Evolutionary conservation across 2,329 filamentous ascomycete species (phyloP), one percentile per base, ranked within the genome.

Genomic region (Fusarium pseudograminearum): DNA sequence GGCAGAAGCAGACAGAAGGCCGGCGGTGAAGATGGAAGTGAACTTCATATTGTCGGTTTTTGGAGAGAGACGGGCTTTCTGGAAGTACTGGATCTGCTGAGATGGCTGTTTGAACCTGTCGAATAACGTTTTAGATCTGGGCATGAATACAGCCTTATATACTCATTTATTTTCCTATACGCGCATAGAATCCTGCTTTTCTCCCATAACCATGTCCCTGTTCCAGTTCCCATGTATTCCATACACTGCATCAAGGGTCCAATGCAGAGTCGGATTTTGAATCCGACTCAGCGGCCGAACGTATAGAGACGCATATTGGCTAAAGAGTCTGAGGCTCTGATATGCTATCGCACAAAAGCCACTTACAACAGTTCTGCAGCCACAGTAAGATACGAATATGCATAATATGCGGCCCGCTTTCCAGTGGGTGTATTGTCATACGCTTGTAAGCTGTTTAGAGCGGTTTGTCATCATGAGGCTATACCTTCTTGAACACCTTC

Each of bases 41-140:
- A 73, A 61, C 68, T 73, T 73, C 71, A 73, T 73, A 15, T 53
- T 71, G 30, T 42, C 7, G n/a, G 16, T 6, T 22, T 28, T 38
- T 22, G 7, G 5, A 15, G 11, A 7, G 34, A 3, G 5, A 15
- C 20, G 4, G 33, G 22, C 33, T 22, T 41, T 26, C 54, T 16
- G 22, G 44, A 31, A 40, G 12, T 52, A 31, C 10, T 66, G 33
- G 12, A 46, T 46, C 45, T 64, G 38, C 31, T 20, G 41, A 44
- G 38, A 54, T 65, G 55, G 58, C 34, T 65, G 40, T 61, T 44
- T 52, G 67, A 59, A n/a, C 36, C 53, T 70, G 45, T 31, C 42
- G 41, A 63, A 42, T 9, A 40, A 28, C 2, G 16, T 4, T 9
- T 14, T 8, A 7, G 12, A 44, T 14, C 44, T 1, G 50, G 34